Percentiles rank a stretch among this genome's conserved stretches.
These are phyloP conservation scores for Triangularia verruculosa DNA, from an alignment of 2,329 filamentous ascomycete species.

Conservation along the genomic window DNA sequence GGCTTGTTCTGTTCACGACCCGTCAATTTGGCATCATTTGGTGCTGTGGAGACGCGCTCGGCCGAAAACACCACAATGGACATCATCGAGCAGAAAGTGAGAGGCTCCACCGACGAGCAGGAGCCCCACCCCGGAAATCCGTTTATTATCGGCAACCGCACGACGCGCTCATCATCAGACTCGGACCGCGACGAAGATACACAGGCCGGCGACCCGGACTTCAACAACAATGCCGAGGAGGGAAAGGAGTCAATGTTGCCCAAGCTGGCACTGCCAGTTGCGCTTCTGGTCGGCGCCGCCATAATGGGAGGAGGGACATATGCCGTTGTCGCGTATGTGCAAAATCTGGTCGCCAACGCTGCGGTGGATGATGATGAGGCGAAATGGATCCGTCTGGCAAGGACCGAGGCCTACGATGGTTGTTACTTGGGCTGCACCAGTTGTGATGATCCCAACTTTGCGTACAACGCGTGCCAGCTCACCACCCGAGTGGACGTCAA, in stretches of 20 bases:
- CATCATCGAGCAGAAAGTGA: neutral
- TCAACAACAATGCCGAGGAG: neutral
- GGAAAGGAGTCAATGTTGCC: neutral
- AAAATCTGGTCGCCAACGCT: slow-evolving; percentile 22
- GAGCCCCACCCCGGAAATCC: neutral
- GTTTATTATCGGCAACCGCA: neutral
- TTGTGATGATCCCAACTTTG: slow-evolving; percentile 22
- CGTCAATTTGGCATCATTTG: neutral
- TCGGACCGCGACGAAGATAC: neutral
- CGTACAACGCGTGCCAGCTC: slow-evolving; percentile 23
- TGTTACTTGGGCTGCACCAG: slow-evolving; percentile 26
- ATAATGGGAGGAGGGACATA: slow-evolving; percentile 21
- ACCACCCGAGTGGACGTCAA: slow-evolving; percentile 16
- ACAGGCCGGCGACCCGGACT: neutral
- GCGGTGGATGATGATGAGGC: slow-evolving; percentile 14
- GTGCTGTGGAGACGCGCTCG: neutral
- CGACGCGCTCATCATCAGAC: neutral
- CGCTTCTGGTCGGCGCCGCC: slow-evolving; percentile 13
- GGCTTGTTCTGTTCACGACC: neutral
- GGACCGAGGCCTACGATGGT: slow-evolving; percentile 23
- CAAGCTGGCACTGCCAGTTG: slow-evolving; percentile 10
- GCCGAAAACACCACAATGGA: neutral
- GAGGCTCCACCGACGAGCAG: neutral
- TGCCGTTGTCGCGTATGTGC: slow-evolving; percentile 19
- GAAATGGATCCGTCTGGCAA: slow-evolving; percentile 20